A percentile compares a stretch with the other conserved stretches of the same genome.
Evolutionary conservation across 2,329 filamentous ascomycete species (phyloP).

Genomic region (Didymella pomorum): DNA sequence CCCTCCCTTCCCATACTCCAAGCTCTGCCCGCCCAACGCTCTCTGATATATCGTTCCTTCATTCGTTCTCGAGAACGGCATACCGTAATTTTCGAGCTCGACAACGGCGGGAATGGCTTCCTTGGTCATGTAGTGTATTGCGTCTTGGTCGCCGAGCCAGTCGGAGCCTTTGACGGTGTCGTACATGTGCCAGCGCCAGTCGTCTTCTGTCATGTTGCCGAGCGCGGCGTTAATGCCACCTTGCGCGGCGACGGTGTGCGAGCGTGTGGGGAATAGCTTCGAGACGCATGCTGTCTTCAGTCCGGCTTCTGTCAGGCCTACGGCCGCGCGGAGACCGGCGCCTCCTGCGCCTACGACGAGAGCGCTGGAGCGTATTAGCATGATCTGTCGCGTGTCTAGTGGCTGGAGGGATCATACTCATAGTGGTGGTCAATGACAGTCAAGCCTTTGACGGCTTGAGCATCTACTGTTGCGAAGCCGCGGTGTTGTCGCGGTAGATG

Average conservation of each 20-base stretch:
- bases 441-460: slow-evolving; percentile 28
- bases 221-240: slow-evolving; percentile 69
- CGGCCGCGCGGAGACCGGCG: slow-evolving; percentile 69
- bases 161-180: slow-evolving; percentile 67
- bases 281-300: slow-evolving; percentile 71
- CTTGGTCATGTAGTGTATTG: slow-evolving; percentile 67
- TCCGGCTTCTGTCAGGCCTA: slow-evolving; percentile 69
- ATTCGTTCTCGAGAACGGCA: slow-evolving; percentile 60
- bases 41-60: slow-evolving; percentile 59
- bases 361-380: slow-evolving; percentile 38
- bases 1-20: slow-evolving; percentile 58
- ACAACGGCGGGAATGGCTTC: slow-evolving; percentile 63
- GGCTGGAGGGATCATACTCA: slow-evolving; percentile 31
- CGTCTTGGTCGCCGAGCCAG: slow-evolving; percentile 67
- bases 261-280: slow-evolving; percentile 70
- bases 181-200: slow-evolving; percentile 69
- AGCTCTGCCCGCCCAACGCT: slow-evolving; percentile 58
- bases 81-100: slow-evolving; percentile 64
- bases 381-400: neutral
- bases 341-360: slow-evolving; percentile 64
- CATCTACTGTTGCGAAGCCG: slow-evolving; percentile 30
- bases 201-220: slow-evolving; percentile 64
- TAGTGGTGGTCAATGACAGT: slow-evolving; percentile 48
- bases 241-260: slow-evolving; percentile 72
- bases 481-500: slow-evolving; percentile 17